These are phyloP conservation scores for Saturnispora saitoi DNA, from an alignment of 805 yeast species.

Conservation along the genomic window DNA sequence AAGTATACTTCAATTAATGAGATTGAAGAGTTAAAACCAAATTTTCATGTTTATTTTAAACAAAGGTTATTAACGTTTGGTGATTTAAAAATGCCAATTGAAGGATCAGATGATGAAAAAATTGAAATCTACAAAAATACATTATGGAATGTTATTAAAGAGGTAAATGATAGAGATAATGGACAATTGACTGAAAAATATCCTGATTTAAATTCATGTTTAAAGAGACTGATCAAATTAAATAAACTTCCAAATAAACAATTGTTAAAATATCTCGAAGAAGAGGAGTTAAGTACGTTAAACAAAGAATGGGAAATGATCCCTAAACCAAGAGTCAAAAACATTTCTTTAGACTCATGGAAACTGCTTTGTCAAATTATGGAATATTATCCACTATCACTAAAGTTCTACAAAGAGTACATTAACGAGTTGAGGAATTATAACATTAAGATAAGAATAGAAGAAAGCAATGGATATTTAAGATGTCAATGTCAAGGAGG, in stretches of 20 bases:
- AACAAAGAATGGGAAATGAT: conserved; percentile 7
- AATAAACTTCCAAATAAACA: not conserved
- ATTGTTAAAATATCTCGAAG: conserved; percentile 2
- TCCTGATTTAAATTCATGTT: not conserved
- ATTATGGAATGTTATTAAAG: not conserved
- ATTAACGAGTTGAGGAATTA: conserved; percentile 2
- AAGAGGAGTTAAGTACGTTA: conserved; percentile 3
- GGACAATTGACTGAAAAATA: not conserved
- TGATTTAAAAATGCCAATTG: conserved; percentile 10
- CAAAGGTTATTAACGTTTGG: conserved; percentile 18
- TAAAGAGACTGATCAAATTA: not conserved
- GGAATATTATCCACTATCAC: not conserved
- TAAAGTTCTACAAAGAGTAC: conserved; percentile 6
- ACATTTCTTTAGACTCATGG: conserved; percentile 1
- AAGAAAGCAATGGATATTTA: conserved; percentile 2
- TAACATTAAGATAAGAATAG: conserved; percentile 1
- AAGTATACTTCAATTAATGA: conserved; percentile 13
- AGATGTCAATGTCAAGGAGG: not conserved
- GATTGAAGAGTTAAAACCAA: conserved; percentile 15
- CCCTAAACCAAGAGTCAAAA: conserved; percentile 5
- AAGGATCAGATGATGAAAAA: not conserved
- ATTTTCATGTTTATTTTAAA: conserved; percentile 12
- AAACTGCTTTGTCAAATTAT: not conserved
- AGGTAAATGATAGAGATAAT: not conserved
- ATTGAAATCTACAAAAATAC: conserved; percentile 3